Conservation (phyloP, 148 eudicot species). For the Mesembryanthemum crystallinum region DNA sequence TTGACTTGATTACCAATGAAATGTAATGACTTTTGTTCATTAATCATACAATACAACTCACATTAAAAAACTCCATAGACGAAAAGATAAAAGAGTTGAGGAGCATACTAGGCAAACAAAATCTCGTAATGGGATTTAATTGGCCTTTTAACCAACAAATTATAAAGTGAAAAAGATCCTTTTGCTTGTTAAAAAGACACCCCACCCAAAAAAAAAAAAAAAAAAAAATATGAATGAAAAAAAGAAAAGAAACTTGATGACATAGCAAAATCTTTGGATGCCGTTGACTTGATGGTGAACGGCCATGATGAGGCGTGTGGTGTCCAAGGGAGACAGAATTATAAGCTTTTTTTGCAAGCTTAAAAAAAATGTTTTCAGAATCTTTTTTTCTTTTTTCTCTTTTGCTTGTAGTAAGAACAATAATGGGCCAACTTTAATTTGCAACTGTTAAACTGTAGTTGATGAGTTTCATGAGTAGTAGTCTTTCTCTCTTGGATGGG, state of each 20-base stretch:
- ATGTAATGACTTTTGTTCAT: neutral
- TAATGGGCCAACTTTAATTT: conserved; percentile 22
- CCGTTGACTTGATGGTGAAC: conserved; percentile 55
- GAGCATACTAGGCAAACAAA: conserved; percentile 25
- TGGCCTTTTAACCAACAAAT: conserved; percentile 21
- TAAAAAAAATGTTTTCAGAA: conserved; percentile 18
- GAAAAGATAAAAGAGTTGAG: neutral
- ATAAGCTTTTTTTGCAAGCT: conserved; percentile 38
- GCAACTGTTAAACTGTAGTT: neutral
- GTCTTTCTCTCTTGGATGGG: conserved; percentile 10
- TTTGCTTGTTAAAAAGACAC: neutral
- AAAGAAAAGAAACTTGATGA: conserved; percentile 4
- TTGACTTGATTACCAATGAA: conserved; percentile 16
- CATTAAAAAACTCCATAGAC: neutral
- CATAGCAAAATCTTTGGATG: conserved; percentile 21
- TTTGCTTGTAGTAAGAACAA: conserved; percentile 20
- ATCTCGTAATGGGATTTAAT: conserved; percentile 22
- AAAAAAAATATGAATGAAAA: too few species aligned
- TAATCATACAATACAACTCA: conserved; percentile 16
- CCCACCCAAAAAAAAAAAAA: too few species aligned
- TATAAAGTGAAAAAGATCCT: conserved; percentile 1
- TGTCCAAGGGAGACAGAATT: conserved; percentile 44
- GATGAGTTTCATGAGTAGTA: too few species aligned
- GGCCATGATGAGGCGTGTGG: conserved; percentile 61
- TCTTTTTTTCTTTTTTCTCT: conserved; percentile 3